Evolutionary conservation across 345 rosid species (phyloP), one percentile per base, ranked within the genome.

Genomic region (Ricinus communis): DNA sequence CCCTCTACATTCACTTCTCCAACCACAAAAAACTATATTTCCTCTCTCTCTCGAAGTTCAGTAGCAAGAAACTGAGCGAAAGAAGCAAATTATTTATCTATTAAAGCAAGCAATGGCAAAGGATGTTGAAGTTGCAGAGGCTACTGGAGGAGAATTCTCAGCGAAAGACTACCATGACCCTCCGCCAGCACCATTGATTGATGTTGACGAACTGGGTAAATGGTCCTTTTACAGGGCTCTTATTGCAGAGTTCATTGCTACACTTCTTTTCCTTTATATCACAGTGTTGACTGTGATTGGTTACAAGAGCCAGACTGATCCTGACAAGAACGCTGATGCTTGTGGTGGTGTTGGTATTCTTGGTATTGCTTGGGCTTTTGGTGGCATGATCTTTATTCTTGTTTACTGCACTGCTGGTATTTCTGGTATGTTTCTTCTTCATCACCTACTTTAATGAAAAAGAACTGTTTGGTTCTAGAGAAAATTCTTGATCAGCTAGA

Each of bases 311-410:
- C 94, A 88, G 76, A 80, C 80, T 25, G 90, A 81, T 30, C 24
- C 71, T 0, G 7, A 24, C 36, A 22, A 62, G 79, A 54, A 52
- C n/a, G 45, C 65, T 19, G 85, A 71, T 5, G 80, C 72, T 0
- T 93, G 98, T 30, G 87, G 90, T 1, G 94, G 98, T 7, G 98
- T 93, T 3, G 98, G 98, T 8, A 79, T 87, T 66, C 90, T 93
- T 15, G 98, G 98, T 25, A 93, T 93, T 36, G 96, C 98, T 41
- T 90, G 96, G 98, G 94, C 98, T 62, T 90, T 93, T 1, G 98
- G 98, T 68, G 98, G 98, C 85, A 93, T 93, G 96, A 93, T 93
- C 73, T 93, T 93, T 60, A 80, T 93, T 59, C 98, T 93, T 51
- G 96, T 93, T 75, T 93, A 93, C 85, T 93, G 96, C 84, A 90